phyloP scores from a whole-genome alignment of 2,329 filamentous ascomycete genomes.

The Scytalidium sp. region DNA sequence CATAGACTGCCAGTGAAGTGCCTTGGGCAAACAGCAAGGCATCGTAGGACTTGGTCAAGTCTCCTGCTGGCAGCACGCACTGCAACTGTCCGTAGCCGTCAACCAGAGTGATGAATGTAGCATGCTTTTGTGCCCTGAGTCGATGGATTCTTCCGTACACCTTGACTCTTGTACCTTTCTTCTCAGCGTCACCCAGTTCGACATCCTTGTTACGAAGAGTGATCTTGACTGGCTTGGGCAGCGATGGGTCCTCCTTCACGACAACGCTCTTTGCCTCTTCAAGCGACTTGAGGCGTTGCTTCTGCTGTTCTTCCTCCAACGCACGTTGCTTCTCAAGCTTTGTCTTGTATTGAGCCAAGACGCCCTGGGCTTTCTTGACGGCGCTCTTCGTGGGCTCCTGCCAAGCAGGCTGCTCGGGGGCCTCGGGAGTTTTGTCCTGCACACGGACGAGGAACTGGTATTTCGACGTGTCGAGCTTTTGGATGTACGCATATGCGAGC shows the following conservation, averaged over 20 bases:
- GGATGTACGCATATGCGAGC: not conserved
- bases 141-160: slow-evolving; percentile 69
- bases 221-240: slow-evolving; percentile 74
- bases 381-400: slow-evolving; percentile 82
- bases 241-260: slow-evolving; percentile 64
- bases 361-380: slow-evolving; percentile 78
- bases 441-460: too few relatives aligned
- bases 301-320: slow-evolving; percentile 61
- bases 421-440: not conserved
- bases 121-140: slow-evolving; percentile 76
- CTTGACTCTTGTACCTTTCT: slow-evolving; percentile 69
- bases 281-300: slow-evolving; percentile 70
- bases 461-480: not conserved
- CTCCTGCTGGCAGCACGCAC: slow-evolving; percentile 73
- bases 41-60: slow-evolving; percentile 75
- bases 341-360: slow-evolving; percentile 70
- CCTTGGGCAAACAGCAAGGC: slow-evolving; percentile 68
- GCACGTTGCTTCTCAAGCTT: slow-evolving; percentile 74
- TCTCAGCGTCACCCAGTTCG: slow-evolving; percentile 35
- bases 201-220: slow-evolving; percentile 66
- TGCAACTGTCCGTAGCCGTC: slow-evolving; percentile 86
- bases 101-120: slow-evolving; percentile 81
- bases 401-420: slow-evolving; percentile 42
- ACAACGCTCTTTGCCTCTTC: slow-evolving; percentile 81
- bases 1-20: slow-evolving; percentile 65